Evolutionary conservation across 192 early-diverging fungal genomes (phyloP).

Genomic region (Allomyces javanicus): DNA sequence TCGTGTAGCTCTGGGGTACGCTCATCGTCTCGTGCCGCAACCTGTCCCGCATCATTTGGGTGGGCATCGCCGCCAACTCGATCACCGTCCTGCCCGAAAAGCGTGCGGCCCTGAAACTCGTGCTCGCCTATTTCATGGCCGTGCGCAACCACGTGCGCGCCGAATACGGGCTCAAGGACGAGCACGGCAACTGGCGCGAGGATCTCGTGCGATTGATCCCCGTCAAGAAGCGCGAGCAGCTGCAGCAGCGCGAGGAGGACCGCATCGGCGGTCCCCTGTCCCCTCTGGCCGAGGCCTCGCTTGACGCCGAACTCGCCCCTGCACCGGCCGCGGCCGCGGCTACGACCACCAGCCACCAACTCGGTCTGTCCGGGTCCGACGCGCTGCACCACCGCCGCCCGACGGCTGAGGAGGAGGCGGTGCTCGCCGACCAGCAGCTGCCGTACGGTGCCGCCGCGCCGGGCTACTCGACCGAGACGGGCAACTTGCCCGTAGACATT

Average conservation of each 20-base stretch:
- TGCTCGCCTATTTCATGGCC: constrained; percentile 23
- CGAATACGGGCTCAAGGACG: constrained; percentile 4
- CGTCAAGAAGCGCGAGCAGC: neutral
- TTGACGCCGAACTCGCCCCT: no score
- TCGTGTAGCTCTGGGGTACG: constrained; percentile 15
- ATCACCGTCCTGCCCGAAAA: constrained; percentile 7
- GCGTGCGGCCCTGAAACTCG: constrained; percentile 21
- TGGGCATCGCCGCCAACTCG: constrained; percentile 3
- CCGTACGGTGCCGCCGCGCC: neutral
- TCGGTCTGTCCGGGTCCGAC: neutral
- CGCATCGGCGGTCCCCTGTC: neutral
- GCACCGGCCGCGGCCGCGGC: no score
- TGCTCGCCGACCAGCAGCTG: no score
- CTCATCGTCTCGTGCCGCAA: constrained; percentile 21
- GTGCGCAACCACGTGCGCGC: constrained; percentile 27
- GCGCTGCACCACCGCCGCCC: neutral
- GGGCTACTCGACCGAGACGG: neutral
- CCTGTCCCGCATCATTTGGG: constrained; percentile 25
- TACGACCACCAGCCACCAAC: neutral
- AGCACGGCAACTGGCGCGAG: constrained; percentile 18
- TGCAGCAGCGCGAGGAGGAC: neutral
- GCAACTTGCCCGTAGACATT: neutral
- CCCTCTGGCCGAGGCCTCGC: neutral
- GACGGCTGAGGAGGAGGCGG: no score
- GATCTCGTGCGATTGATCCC: constrained; percentile 22